Evolutionary conservation across 176 grass and related monocot genomes (phyloP).

Genomic region (Triticum dicoccoides): DNA sequence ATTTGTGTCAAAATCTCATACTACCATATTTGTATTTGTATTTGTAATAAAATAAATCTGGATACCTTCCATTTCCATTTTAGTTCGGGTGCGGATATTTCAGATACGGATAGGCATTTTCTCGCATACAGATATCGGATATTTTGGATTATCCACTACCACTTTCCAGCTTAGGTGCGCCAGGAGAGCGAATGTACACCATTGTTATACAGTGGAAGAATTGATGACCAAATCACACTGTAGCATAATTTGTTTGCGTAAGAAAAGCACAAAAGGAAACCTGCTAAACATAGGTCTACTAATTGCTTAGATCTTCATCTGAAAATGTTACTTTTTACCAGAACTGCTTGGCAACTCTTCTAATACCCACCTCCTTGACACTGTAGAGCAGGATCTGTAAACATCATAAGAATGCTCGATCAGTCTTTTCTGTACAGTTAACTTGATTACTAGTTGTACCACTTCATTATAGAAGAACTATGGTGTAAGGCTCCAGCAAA

Average conservation of each 20-base stretch:
- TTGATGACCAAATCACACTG: neutral
- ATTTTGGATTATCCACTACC: no score
- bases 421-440: neutral
- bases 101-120: no score
- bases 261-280: conserved; percentile 17
- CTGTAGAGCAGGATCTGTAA: conserved; percentile 3
- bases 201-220: conserved; percentile 7
- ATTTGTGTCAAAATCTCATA: no score
- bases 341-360: neutral
- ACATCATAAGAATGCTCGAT: neutral
- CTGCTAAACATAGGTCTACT: neutral
- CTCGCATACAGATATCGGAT: no score
- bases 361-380: neutral
- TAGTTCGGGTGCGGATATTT: no score
- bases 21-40: no score
- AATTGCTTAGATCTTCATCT: neutral
- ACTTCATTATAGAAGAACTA: neutral
- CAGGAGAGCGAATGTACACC: neutral
- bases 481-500: neutral
- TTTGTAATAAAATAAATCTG: no score
- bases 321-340: neutral
- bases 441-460: neutral
- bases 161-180: neutral
- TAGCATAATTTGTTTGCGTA: neutral
- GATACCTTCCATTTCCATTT: no score